phyloP scores from a whole-genome alignment of 345 rosid species.

The Turnera subulata region DNA sequence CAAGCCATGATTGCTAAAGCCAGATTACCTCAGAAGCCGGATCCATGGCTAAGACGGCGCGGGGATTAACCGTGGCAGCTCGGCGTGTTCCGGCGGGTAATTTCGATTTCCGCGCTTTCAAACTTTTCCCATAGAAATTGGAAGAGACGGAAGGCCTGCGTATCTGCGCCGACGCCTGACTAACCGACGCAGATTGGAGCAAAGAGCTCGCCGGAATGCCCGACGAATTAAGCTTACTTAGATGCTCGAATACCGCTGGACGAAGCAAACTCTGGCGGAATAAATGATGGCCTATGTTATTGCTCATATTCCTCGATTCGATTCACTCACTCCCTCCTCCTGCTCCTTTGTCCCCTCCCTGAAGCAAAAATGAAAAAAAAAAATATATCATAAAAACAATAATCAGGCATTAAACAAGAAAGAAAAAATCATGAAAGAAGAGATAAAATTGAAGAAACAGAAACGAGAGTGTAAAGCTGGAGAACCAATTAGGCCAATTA shows the following conservation, averaged over 20 bases:
- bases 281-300: slow-evolving; percentile 47
- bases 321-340: slow-evolving; percentile 31
- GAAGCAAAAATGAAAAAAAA: slow-evolving; percentile 36
- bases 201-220: slow-evolving; percentile 42
- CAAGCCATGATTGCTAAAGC: too few species aligned
- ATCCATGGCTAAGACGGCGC: slow-evolving; percentile 69
- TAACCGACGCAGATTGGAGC: slow-evolving; percentile 38
- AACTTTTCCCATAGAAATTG: slow-evolving; percentile 39
- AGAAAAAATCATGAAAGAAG: too few species aligned
- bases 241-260: slow-evolving; percentile 55
- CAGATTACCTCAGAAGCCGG: slow-evolving; percentile 59
- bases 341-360: too few species aligned
- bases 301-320: slow-evolving; percentile 55
- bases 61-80: slow-evolving; percentile 37
- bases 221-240: slow-evolving; percentile 47
- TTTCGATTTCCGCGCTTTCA: slow-evolving; percentile 34
- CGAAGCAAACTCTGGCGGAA: slow-evolving; percentile 56
- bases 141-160: slow-evolving; percentile 39
- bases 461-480: background rate
- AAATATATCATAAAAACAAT: too few species aligned
- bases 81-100: slow-evolving; percentile 31
- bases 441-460: background rate
- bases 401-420: slow-evolving; percentile 14
- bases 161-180: slow-evolving; percentile 21
- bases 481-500: background rate